These are phyloP conservation scores for Scutellaria baicalensis DNA, from an alignment of 257 asterid species.

Conservation along the genomic window DNA sequence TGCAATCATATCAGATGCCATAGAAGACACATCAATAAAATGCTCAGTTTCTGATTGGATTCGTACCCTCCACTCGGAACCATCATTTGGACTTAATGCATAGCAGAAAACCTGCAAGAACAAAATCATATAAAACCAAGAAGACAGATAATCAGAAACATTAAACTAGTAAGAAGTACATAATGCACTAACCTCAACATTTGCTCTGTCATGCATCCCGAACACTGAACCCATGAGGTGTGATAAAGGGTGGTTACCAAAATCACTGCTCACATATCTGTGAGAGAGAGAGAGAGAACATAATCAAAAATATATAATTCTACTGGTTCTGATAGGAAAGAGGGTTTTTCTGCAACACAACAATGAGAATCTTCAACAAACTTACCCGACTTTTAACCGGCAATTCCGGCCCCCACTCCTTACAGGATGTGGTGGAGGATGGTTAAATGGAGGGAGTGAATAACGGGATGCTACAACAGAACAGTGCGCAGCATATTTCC, in stretches of 20 bases:
- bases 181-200: constrained; percentile 66
- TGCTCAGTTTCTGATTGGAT: constrained; percentile 89
- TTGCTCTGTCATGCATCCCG: constrained; percentile 85
- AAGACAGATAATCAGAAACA: background rate
- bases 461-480: constrained; percentile 89
- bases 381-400: constrained; percentile 87
- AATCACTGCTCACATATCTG: constrained; percentile 99
- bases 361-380: background rate
- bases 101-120: constrained; percentile 80
- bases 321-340: background rate
- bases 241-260: constrained; percentile 96
- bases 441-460: constrained; percentile 81
- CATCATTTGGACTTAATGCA: constrained; percentile 92
- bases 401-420: constrained; percentile 59
- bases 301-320: background rate
- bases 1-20: constrained; percentile 90
- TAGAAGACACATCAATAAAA: constrained; percentile 84
- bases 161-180: background rate
- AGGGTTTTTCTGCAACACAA: background rate
- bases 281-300: constrained; percentile 24
- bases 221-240: constrained; percentile 99
- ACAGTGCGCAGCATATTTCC: constrained; percentile 94
- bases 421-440: constrained; percentile 68
- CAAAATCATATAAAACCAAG: constrained; percentile 8
- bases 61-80: constrained; percentile 93